These are phyloP conservation scores for Thielaviopsis ethacetica DNA, from an alignment of 2,329 filamentous ascomycete genomes.

Conservation along the genomic window DNA sequence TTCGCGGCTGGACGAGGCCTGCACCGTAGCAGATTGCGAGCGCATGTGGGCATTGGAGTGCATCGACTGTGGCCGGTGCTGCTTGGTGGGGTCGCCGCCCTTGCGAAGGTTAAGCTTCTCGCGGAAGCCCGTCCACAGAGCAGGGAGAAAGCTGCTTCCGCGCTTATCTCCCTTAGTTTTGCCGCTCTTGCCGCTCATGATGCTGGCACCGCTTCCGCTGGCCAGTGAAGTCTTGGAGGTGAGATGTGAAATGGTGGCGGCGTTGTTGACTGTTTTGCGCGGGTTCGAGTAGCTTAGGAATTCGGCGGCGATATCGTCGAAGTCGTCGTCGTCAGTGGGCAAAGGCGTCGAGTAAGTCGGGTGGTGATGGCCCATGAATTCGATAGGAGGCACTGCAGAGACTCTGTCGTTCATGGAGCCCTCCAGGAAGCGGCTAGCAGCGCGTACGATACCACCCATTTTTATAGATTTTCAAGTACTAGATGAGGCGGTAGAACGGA, in stretches of 20 bases:
- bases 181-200: slow-evolving; percentile 5
- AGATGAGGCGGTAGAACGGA: neutral
- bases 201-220: neutral
- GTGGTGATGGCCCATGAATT: slow-evolving; percentile 35
- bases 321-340: slow-evolving; percentile 14
- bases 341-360: neutral
- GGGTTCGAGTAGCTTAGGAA: slow-evolving; percentile 11
- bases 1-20: neutral
- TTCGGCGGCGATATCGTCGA: slow-evolving; percentile 13
- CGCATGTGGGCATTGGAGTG: slow-evolving; percentile 3
- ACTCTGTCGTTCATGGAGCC: slow-evolving; percentile 75
- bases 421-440: slow-evolving; percentile 47
- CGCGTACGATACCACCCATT: slow-evolving; percentile 10
- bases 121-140: slow-evolving; percentile 18
- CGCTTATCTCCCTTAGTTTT: slow-evolving; percentile 10
- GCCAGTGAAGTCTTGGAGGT: neutral
- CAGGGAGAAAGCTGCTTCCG: slow-evolving; percentile 10
- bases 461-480: neutral
- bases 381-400: slow-evolving; percentile 52
- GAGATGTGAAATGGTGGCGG: slow-evolving; percentile 2
- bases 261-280: slow-evolving; percentile 3
- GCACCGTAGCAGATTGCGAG: neutral
- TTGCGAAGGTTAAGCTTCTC: slow-evolving; percentile 16
- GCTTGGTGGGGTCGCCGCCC: neutral
- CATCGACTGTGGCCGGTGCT: slow-evolving; percentile 10